phyloP scores from a whole-genome alignment of 1,139 yeast genomes.

The Magnusiomyces suaveolens region DNA sequence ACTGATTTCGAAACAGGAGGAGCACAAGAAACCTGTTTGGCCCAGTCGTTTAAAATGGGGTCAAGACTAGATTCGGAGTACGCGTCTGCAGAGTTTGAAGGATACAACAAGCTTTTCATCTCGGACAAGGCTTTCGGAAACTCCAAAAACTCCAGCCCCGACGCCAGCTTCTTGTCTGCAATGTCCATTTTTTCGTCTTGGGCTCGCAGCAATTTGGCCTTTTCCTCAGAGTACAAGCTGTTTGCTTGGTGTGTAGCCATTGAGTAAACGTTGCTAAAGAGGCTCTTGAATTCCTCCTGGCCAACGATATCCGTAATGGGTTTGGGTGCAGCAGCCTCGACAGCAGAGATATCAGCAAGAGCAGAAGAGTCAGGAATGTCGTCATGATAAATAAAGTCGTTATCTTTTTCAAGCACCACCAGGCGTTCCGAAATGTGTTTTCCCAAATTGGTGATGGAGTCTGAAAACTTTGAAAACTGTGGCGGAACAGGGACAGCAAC shows the following conservation, averaged over 20 bases:
- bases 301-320: constrained; percentile 44
- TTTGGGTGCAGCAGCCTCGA: constrained; percentile 67
- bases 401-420: constrained; percentile 57
- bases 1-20: constrained; percentile 10
- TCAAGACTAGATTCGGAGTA: constrained; percentile 16
- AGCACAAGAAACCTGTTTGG: constrained; percentile 23
- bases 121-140: constrained; percentile 59
- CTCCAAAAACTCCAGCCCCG: constrained; percentile 70
- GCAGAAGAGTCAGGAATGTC: constrained; percentile 53
- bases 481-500: constrained; percentile 21
- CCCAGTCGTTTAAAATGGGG: constrained; percentile 29
- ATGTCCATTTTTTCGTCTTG: constrained; percentile 70
- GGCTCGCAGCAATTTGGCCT: constrained; percentile 63
- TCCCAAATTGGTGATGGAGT: constrained; percentile 20
- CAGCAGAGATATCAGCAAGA: constrained; percentile 49
- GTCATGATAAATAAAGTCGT: constrained; percentile 82
- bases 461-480: constrained; percentile 19
- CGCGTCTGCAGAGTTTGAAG: constrained; percentile 10
- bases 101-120: constrained; percentile 25
- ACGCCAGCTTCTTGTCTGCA: constrained; percentile 67
- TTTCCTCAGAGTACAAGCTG: constrained; percentile 82
- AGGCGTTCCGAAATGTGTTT: constrained; percentile 38
- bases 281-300: constrained; percentile 42
- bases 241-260: constrained; percentile 77
- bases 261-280: constrained; percentile 74